A percentile compares a stretch with the other conserved stretches of the same genome.
Evolutionary conservation across 208 protist species (phyloP).

Genomic region (Acanthamoeba lenticulata): DNA sequence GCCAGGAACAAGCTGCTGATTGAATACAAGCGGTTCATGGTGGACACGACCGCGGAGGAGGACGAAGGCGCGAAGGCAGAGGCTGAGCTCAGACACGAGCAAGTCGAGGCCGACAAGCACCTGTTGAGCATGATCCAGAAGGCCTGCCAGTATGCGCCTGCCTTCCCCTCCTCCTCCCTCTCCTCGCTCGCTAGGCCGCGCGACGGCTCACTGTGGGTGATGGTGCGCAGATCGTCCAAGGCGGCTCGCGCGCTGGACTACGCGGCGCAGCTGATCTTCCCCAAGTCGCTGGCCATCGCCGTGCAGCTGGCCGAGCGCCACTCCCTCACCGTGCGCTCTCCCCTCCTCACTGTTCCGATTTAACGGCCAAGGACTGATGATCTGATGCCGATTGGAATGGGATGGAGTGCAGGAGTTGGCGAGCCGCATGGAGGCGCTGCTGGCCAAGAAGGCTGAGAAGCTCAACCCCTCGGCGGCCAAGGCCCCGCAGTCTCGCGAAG

Average conservation of each 20-base stretch:
- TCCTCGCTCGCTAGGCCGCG: neutral
- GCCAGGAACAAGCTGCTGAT: neutral
- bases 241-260: neutral
- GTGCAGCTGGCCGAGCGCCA: neutral
- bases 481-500: neutral
- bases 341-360: neutral
- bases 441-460: neutral
- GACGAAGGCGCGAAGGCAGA: neutral
- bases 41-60: neutral
- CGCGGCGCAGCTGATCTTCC: neutral
- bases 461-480: neutral
- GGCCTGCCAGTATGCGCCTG: neutral
- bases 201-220: neutral
- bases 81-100: neutral
- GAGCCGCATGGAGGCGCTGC: neutral
- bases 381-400: no score
- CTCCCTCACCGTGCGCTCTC: neutral
- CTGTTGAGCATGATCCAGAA: neutral
- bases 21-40: neutral
- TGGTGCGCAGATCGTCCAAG: neutral
- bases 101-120: conserved; percentile 3
- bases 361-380: neutral
- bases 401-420: conserved; percentile 2
- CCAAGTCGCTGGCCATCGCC: neutral
- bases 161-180: neutral